Base-by-base conservation (phyloP, 805 yeast genomes). In the Kregervanrija delftensis region DNA sequence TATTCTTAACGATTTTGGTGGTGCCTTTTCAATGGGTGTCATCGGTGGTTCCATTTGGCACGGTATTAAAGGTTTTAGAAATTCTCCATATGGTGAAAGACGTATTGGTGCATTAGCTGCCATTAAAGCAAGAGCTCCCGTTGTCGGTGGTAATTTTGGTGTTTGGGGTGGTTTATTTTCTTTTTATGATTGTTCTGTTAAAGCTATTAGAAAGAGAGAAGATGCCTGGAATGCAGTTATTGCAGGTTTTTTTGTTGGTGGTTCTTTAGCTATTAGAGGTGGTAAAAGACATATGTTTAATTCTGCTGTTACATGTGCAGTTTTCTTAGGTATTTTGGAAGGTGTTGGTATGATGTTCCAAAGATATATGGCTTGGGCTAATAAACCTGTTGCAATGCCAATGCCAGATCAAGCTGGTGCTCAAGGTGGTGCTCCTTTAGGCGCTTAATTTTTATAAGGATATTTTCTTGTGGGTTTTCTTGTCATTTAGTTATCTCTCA, bases 121-220 rank as follows among this genome's bases (percentile, higher is more conserved):
- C 35, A 84, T 93, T 56, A 88, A 88, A 63, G 87, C 96, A 42
- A 79, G 99, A 66, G 98, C 97, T 2, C 99, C 99, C 35, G 96
- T 91, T 41, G 89, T 91, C 44, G 99, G 99, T 54, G 99, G 99
- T 61, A 93, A 93, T 68, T 91, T 93, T 60, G 99, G 99, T 71
- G 96, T 87, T 35, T 93, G 99, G 99, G 99, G 99, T 74, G 99
- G 99, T 49, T 72, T 93, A 57, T 93, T 93, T 64, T 88, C 97
- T 32, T 84, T 95, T 11, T 93, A 82, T 62, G 99, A 93, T 68
- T 93, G 99, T 74, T 77, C 90, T 12, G 95, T 93, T 39, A 93
- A 91, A 67, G 96, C 91, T 2, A 79, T 93, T 37, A 86, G 99
- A 74, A 86, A 88, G 68, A 87, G 97, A 73, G 99, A 93, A 67